Percentiles rank a stretch among this genome's conserved stretches.
Evolutionary conservation across 192 early-diverging fungal species (phyloP).

Genomic region (Coemansia sp.): DNA sequence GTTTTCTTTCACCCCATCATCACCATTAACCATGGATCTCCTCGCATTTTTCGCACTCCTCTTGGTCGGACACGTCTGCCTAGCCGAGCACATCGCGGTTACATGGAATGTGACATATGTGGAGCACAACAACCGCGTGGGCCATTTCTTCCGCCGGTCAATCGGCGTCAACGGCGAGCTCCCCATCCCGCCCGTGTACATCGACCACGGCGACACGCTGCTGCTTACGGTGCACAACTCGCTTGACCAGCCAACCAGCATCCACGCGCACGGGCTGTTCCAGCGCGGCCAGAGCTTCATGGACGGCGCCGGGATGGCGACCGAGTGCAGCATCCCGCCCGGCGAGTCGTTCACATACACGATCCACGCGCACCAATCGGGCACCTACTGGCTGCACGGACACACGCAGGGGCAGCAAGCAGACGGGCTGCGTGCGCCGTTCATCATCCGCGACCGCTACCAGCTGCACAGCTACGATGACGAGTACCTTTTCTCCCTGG

Average conservation of each 20-base stretch:
- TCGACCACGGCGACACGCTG: slow-evolving; percentile 25
- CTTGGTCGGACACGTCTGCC: background rate
- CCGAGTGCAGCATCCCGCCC: slow-evolving; percentile 72
- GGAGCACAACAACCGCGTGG: slow-evolving; percentile 57
- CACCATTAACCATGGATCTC: no score
- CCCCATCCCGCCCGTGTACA: slow-evolving; percentile 44
- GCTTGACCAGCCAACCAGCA: slow-evolving; percentile 54
- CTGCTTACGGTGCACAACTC: slow-evolving; percentile 31
- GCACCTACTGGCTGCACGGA: slow-evolving; percentile 80
- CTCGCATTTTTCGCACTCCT: background rate
- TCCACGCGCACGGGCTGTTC: slow-evolving; percentile 77
- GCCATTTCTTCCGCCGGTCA: slow-evolving; percentile 52
- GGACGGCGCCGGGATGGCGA: slow-evolving; percentile 65
- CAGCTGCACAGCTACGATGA: slow-evolving; percentile 58
- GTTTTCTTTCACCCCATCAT: no score
- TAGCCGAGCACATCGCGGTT: background rate
- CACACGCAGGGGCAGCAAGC: slow-evolving; percentile 68
- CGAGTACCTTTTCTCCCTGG: slow-evolving; percentile 54
- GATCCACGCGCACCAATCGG: slow-evolving; percentile 53
- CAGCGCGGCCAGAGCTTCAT: slow-evolving; percentile 61
- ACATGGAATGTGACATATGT: slow-evolving; percentile 66
- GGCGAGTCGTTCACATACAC: slow-evolving; percentile 62
- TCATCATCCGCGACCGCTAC: slow-evolving; percentile 57
- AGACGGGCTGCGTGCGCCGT: slow-evolving; percentile 68
- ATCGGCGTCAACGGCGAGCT: slow-evolving; percentile 61